Evolutionary conservation across 371 early-diverging fungal genomes (phyloP), one percentile per base, ranked within the genome.

Genomic region (Haplosporangium sp.): DNA sequence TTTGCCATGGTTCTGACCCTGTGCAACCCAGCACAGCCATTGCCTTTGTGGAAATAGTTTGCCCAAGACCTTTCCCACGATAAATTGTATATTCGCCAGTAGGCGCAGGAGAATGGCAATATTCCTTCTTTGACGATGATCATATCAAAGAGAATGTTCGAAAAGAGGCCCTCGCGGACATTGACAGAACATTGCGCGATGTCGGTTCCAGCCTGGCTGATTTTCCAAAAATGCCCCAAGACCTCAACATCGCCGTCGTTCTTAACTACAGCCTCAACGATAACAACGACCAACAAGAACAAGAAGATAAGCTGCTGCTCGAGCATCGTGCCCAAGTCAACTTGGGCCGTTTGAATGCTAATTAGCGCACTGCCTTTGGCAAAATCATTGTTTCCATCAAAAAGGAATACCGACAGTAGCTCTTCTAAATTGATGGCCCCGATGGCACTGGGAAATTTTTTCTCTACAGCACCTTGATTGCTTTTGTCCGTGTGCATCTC

Each of bases 1-100:
- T 82, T 77, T 67, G 67, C 66, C 2, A 53, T 48, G 40, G 38
- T 72, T 8, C n/a, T 66, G 9, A 18, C 14, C 29, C 60, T 58
- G 5, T 64, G 80, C 52, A 29, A 20, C 8, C 64, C 67, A 5
- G 6, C 70, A 5, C 12, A 60, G 16, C 70, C 73, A 9, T 42
- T 36, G n/a, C 46, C 0, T 21, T 9, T 69, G n/a, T 59, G 69
- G 69, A 53, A 52, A 3, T 10, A 12, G n/a, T 69, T 62, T 46
- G 62, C 63, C 1, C 2, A 0, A 9, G 38, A 69, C 43, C 63
- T 69, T 14, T 51, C 58, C 11, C 23, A 62, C 5, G 69, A 69
- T 16, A 21, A 52, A 5, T 18, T 62, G 45, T 40, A 38, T 47
- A 37, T 37, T 23, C n/a, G 42, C 3, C 36, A 37, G 2, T 18